These are phyloP conservation scores for Pachyrhizus erosus DNA, from an alignment of 306 rosid species.

Conservation along the genomic window DNA sequence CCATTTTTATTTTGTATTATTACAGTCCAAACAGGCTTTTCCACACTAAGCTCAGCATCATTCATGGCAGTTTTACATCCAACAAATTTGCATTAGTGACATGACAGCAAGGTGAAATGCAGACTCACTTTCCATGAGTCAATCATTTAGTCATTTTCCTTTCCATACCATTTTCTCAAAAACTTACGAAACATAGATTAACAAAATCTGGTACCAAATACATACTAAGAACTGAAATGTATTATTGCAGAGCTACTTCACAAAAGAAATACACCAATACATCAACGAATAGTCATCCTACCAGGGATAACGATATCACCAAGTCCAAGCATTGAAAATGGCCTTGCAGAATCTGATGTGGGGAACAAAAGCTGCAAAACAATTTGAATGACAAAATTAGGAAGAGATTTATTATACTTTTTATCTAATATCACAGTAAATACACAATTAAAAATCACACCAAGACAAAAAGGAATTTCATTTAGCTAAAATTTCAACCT, in stretches of 20 bases:
- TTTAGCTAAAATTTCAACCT: constrained; percentile 62
- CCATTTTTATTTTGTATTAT: background rate
- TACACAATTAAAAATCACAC: constrained; percentile 4
- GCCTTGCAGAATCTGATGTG: constrained; percentile 82
- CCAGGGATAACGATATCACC: constrained; percentile 99
- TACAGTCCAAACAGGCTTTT: background rate
- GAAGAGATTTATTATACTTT: constrained; percentile 8
- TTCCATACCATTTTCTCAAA: constrained; percentile 11
- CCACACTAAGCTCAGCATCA: background rate
- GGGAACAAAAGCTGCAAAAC: constrained; percentile 90
- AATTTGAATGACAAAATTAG: constrained; percentile 35
- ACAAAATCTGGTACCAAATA: constrained; percentile 20
- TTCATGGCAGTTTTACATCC: background rate
- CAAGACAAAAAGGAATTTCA: constrained; percentile 33
- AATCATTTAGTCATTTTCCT: constrained; percentile 1
- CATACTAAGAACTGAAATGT: constrained; percentile 16
- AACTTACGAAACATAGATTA: constrained; percentile 13
- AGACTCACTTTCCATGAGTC: background rate
- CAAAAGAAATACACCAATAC: background rate
- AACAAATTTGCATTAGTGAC: background rate
- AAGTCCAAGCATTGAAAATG: constrained; percentile 99
- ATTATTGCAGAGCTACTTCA: constrained; percentile 7
- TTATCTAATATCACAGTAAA: background rate
- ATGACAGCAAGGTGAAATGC: constrained; percentile 25
- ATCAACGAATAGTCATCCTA: constrained; percentile 48